Percentiles rank a stretch among this genome's conserved stretches.
Conservation (phyloP, 2,329 filamentous ascomycete species). For the Alternaria infectoria region DNA sequence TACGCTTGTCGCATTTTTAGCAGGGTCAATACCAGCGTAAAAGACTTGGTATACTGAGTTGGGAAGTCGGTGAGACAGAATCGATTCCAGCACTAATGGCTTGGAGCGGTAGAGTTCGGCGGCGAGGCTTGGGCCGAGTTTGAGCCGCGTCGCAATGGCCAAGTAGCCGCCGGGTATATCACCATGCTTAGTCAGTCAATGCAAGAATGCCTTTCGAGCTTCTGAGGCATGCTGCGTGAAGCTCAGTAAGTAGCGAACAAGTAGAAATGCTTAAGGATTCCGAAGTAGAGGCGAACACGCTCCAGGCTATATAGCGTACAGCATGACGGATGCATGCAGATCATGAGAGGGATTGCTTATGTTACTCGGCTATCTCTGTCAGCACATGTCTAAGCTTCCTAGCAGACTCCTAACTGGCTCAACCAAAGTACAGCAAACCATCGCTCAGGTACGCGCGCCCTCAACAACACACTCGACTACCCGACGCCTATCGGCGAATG, state of each 20-base stretch:
- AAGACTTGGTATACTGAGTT: slow-evolving; percentile 25
- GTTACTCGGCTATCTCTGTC: slow-evolving; percentile 7
- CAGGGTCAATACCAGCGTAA: background rate
- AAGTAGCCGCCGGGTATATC: background rate
- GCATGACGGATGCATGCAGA: background rate
- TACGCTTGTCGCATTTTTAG: background rate
- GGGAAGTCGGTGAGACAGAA: slow-evolving; percentile 15
- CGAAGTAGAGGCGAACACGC: background rate
- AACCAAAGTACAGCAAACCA: background rate
- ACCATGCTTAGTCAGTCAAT: slow-evolving; percentile 6
- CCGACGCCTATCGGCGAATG: background rate
- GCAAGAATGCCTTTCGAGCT: background rate
- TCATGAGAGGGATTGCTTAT: background rate
- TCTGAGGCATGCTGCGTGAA: background rate
- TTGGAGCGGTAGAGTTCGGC: slow-evolving; percentile 29
- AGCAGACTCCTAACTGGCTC: background rate
- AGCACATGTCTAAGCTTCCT: slow-evolving; percentile 9
- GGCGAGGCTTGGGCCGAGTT: slow-evolving; percentile 6
- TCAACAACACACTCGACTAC: background rate
- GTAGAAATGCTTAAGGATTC: background rate
- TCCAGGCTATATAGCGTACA: background rate
- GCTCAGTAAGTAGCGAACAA: background rate
- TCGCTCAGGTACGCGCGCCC: background rate
- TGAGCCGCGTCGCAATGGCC: background rate
- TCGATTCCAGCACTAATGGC: slow-evolving; percentile 38